phyloP scores from a whole-genome alignment of 441 rosid species.

The Capsella rubella region DNA sequence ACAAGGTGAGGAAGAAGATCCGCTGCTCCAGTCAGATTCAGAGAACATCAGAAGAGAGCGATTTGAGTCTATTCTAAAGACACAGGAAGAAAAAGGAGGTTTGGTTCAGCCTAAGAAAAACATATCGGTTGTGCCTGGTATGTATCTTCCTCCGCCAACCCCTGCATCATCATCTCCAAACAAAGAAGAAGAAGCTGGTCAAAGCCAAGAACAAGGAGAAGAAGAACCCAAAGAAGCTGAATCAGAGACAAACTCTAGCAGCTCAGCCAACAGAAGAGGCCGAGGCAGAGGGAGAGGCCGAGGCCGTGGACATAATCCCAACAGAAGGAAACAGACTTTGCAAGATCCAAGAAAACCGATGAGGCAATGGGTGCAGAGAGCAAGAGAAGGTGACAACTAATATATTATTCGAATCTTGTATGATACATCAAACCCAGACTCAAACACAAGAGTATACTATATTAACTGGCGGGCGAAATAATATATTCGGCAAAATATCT shows the following conservation, averaged over 20 bases:
- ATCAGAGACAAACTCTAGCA: slow-evolving; percentile 43
- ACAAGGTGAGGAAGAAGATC: slow-evolving; percentile 43
- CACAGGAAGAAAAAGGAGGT: slow-evolving; percentile 71
- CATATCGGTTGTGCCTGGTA: slow-evolving; percentile 65
- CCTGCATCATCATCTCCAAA: slow-evolving; percentile 36
- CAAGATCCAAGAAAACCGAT: slow-evolving; percentile 40
- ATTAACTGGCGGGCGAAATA: neutral
- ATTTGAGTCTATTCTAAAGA: slow-evolving; percentile 62
- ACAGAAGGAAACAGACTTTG: slow-evolving; percentile 35
- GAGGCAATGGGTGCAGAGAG: slow-evolving; percentile 44
- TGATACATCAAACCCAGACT: slow-evolving; percentile 18
- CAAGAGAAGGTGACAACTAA: slow-evolving; percentile 36
- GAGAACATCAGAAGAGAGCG: slow-evolving; percentile 71
- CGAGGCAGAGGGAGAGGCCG: slow-evolving; percentile 45
- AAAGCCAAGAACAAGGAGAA: slow-evolving; percentile 43
- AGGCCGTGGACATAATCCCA: slow-evolving; percentile 29
- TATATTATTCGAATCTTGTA: slow-evolving; percentile 8
- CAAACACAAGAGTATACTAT: slow-evolving; percentile 20
- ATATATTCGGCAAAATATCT: neutral
- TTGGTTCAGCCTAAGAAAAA: slow-evolving; percentile 67
- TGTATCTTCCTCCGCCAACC: slow-evolving; percentile 66
- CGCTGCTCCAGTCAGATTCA: slow-evolving; percentile 54
- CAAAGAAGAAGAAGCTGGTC: slow-evolving; percentile 43
- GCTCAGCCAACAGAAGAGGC: slow-evolving; percentile 50
- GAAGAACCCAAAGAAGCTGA: slow-evolving; percentile 32